phyloP scores from a whole-genome alignment of 208 protist species.

The Trypanosoma avium region DNA sequence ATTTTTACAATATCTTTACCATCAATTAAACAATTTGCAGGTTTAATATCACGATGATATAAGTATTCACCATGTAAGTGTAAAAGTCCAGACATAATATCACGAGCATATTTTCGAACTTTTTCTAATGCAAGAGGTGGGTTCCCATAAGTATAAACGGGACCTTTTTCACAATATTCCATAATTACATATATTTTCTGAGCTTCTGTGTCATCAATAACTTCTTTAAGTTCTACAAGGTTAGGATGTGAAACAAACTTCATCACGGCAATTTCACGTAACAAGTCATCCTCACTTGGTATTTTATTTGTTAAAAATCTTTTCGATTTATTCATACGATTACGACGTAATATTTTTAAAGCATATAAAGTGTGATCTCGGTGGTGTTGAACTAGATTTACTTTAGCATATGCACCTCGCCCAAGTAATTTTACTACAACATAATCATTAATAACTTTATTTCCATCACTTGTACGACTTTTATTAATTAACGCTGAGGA shows the following conservation, averaged over 20 bases:
- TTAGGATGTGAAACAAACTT: slow-evolving; percentile 96
- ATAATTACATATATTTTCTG: slow-evolving; percentile 94
- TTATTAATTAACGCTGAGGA: slow-evolving; percentile 52
- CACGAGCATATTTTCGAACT: slow-evolving; percentile 54
- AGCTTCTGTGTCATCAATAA: slow-evolving; percentile 93
- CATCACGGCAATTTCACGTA: slow-evolving; percentile 95
- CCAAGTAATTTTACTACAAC: slow-evolving; percentile 77
- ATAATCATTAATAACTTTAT: slow-evolving; percentile 92
- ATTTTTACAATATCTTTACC: slow-evolving; percentile 70
- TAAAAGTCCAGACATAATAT: slow-evolving; percentile 67
- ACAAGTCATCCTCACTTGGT: slow-evolving; percentile 51
- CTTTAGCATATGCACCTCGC: slow-evolving; percentile 81
- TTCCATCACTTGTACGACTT: slow-evolving; percentile 65
- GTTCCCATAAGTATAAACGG: slow-evolving; percentile 58
- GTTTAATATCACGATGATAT: slow-evolving; percentile 85
- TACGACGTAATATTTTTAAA: slow-evolving; percentile 72
- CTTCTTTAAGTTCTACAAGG: slow-evolving; percentile 93
- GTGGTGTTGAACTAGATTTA: slow-evolving; percentile 87
- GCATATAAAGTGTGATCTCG: slow-evolving; percentile 66
- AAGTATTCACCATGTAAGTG: slow-evolving; percentile 78
- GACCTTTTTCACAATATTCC: slow-evolving; percentile 90
- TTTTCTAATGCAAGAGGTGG: slow-evolving; percentile 49
- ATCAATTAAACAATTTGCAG: slow-evolving; percentile 81
- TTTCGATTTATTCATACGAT: slow-evolving; percentile 23
- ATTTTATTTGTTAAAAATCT: slow-evolving; percentile 9